Evolutionary conservation across 208 protist species (phyloP), one percentile per base, ranked within the genome.

Genomic region (Acanthamoeba castellanii): DNA sequence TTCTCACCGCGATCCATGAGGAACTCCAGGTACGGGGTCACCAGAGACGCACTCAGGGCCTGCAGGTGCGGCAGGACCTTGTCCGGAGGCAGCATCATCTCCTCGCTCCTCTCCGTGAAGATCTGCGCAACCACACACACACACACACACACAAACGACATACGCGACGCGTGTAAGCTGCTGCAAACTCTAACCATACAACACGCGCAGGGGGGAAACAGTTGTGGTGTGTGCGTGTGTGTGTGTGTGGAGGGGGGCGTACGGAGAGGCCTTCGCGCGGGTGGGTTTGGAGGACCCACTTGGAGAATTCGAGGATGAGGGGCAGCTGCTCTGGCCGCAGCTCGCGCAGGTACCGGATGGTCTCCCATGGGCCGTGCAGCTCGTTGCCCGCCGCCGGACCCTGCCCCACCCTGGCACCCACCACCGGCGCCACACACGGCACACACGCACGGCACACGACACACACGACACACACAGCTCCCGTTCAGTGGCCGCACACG

Each of bases 221-320:
- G 47, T 52, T 52, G 47, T 4, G 47, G 47, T 11, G 47, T n/a
- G n/a, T n/a, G n/a, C n/a, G 32, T 57, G 47, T 27, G 5, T 78
- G 30, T 42, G 8, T 13, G 13, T 42, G 8, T 16, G 13, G 34
- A 4, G 8, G n/a, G 47, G 57, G 13, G 50, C 45, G 61, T 94
- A 96, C 90, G 9, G 76, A 27, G 22, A 96, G 68, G n/a, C 93
- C 95, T n/a, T 97, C 92, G 9, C 72, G 18, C 27, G 96, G 93
- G 59, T 34, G 27, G 13, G 76, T 66, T 52, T 90, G 94, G 32
- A 97, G 74, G 5, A 97, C 96, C 82, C 95, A 95, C 52, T 42
- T 88, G 9, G 96, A 96, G 47, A 96, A 72, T 14, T 97, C 95
- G 32, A 97, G 89, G 47, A 97, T 95, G 7, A 97, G 87, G 0